Evolutionary conservation across 1,139 yeast genomes (phyloP).

Genomic region (Yamadazyma atlantica): DNA sequence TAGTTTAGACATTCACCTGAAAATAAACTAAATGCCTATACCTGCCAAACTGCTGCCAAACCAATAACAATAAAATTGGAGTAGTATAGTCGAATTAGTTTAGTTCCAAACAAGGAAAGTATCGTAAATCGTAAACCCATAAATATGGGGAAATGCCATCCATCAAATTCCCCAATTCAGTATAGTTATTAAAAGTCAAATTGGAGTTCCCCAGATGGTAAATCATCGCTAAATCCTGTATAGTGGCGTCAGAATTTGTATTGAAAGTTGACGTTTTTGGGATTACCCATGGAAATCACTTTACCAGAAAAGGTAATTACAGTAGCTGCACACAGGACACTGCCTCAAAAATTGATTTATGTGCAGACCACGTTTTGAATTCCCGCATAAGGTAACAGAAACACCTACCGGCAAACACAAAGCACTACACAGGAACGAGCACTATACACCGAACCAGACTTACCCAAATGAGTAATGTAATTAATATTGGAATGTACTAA

Average conservation of each 20-base stretch:
- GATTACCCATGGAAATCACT: background rate
- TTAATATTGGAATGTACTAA: background rate
- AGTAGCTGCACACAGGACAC: too few species aligned
- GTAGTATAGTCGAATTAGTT: too few species aligned
- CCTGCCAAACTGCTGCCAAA: too few species aligned
- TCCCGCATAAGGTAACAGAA: background rate
- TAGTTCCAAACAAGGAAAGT: background rate
- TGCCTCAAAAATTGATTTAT: too few species aligned
- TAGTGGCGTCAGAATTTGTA: background rate
- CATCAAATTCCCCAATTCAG: background rate
- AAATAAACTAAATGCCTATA: background rate
- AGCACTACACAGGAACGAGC: background rate
- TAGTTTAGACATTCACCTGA: background rate
- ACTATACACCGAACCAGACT: conserved; percentile 6
- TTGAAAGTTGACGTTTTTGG: background rate
- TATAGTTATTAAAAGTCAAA: background rate
- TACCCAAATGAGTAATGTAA: conserved; percentile 17
- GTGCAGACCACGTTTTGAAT: background rate
- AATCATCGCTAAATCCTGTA: too few species aligned
- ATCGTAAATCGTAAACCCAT: background rate
- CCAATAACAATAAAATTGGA: background rate
- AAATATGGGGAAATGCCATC: background rate
- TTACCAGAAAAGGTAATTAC: background rate
- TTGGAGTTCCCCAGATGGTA: too few species aligned
- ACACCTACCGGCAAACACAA: background rate